Base-by-base conservation (phyloP, 2,329 filamentous ascomycete species). In the Triangularia verruculosa region DNA sequence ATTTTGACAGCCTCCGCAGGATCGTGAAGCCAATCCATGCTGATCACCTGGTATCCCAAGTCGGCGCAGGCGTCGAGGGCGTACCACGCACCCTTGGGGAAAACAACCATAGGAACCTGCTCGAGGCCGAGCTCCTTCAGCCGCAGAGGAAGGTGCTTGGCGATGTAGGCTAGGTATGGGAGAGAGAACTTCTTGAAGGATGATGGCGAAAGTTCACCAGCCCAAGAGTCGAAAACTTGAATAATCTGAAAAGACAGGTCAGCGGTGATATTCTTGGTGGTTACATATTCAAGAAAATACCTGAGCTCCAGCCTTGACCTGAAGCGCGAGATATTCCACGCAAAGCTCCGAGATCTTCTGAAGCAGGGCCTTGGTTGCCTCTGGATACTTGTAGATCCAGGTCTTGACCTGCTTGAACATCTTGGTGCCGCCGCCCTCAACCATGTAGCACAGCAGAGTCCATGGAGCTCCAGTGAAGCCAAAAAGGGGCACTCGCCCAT, bases 181-280 rank as follows among this genome's bases (percentile, higher is more conserved):
- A 95, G 85, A 1, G 92, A 89, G 76, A 98, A 96, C 62, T 89
- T 82, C 73, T 89, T 89, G 81, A 97, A 99, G 0, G 90, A 87
- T 6, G 86, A 78, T 1, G 95, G 94, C 8, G 91, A 93, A 54
- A 99, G 83, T 79, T 99, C 95, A 51, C 93, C 93, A 1, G 95
- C 95, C 94, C 95, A 99, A 0, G 94, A 98, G 75, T 99, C 95
- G 73, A 99, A 99, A 12, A 99, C 92, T 83, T 98, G 95, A 27
- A 98, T 82, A 74, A 97, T 86, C 88, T 91, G 65, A 17, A 24
- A 17, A 3, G 9, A 20, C 25, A 9, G 22, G 64, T 70, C 34
- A 72, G 68, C 27, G 27, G 6, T 15, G 6, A 9, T 20, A 17
- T 17, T 20, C 39, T 8, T 17, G 32, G 8, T 2, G n/a, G 7